Conservation (phyloP, 2,329 filamentous ascomycete species). For the Aciculosporium take region DNA sequence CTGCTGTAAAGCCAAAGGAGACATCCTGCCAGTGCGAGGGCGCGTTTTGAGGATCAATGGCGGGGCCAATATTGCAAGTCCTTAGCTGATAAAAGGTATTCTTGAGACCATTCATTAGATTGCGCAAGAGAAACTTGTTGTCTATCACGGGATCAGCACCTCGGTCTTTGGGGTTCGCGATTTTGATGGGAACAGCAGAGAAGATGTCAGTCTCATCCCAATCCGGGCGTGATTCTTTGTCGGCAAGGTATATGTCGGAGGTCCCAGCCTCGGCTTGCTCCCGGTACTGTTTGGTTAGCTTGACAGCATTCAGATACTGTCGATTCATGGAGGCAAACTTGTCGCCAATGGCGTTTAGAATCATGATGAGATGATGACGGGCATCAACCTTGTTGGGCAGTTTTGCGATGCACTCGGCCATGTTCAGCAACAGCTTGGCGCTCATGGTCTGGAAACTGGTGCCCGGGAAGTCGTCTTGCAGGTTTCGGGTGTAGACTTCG, state of each 20-base stretch:
- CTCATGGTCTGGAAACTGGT: constrained; percentile 99
- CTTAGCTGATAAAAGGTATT: constrained; percentile 93
- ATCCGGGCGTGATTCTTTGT: constrained; percentile 66
- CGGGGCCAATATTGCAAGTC: constrained; percentile 63
- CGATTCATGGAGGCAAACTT: constrained; percentile 98
- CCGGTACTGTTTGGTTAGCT: constrained; percentile 66
- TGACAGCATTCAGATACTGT: constrained; percentile 88
- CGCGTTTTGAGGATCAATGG: constrained; percentile 62
- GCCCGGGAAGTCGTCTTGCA: constrained; percentile 90
- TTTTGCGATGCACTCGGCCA: constrained; percentile 95
- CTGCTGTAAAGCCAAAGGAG: constrained; percentile 89
- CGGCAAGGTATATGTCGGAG: constrained; percentile 70
- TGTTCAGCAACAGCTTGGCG: constrained; percentile 87
- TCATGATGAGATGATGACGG: constrained; percentile 90
- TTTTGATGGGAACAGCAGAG: constrained; percentile 89
- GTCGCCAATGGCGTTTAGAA: constrained; percentile 92
- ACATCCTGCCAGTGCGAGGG: constrained; percentile 91
- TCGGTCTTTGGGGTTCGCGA: constrained; percentile 76
- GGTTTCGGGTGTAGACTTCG: constrained; percentile 90
- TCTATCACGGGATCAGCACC: constrained; percentile 83
- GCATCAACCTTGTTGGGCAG: constrained; percentile 88
- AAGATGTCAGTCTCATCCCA: constrained; percentile 99
- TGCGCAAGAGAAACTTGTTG: constrained; percentile 97
- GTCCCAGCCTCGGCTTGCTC: constrained; percentile 49
- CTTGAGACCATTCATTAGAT: constrained; percentile 87